Evolutionary conservation across 768 basidiomycete species (phyloP).

Genomic region (Hortiboletus campestris): DNA sequence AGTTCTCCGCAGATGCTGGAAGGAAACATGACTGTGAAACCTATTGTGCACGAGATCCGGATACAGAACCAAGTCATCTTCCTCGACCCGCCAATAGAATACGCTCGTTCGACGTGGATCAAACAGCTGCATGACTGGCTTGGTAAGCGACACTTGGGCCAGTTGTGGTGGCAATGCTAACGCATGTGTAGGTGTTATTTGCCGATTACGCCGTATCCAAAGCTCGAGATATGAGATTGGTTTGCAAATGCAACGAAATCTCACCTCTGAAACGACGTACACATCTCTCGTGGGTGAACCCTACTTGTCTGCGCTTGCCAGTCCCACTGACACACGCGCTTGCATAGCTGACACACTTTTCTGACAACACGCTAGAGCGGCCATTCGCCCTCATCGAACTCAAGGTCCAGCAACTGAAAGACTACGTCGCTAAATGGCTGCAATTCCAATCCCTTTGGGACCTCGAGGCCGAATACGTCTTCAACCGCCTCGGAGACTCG

Average conservation of each 20-base stretch:
- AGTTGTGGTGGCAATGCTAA: neutral
- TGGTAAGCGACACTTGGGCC: conserved; percentile 41
- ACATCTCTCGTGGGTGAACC: conserved; percentile 64
- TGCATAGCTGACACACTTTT: conserved; percentile 67
- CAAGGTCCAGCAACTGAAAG: conserved; percentile 83
- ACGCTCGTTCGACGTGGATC: conserved; percentile 88
- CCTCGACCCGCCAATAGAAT: conserved; percentile 95
- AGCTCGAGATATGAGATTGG: conserved; percentile 98
- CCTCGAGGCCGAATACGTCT: conserved; percentile 94
- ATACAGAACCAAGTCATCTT: conserved; percentile 99
- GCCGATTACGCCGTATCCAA: conserved; percentile 82
- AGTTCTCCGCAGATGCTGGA: conserved; percentile 57
- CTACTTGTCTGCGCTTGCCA: neutral
- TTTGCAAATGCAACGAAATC: conserved; percentile 77
- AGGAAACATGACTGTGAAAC: conserved; percentile 72
- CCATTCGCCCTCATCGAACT: conserved; percentile 85
- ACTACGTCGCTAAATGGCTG: conserved; percentile 96
- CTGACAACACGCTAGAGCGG: conserved; percentile 69
- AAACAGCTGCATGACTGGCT: conserved; percentile 88
- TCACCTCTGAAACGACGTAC: conserved; percentile 71
- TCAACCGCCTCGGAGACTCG: conserved; percentile 91
- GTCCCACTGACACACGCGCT: conserved; percentile 4
- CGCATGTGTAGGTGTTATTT: conserved; percentile 65
- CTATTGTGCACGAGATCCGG: conserved; percentile 92
- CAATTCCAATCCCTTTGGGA: conserved; percentile 99